These are phyloP conservation scores for Aureobasidium zeae DNA, from an alignment of 2,329 filamentous ascomycete species.

Conservation along the genomic window DNA sequence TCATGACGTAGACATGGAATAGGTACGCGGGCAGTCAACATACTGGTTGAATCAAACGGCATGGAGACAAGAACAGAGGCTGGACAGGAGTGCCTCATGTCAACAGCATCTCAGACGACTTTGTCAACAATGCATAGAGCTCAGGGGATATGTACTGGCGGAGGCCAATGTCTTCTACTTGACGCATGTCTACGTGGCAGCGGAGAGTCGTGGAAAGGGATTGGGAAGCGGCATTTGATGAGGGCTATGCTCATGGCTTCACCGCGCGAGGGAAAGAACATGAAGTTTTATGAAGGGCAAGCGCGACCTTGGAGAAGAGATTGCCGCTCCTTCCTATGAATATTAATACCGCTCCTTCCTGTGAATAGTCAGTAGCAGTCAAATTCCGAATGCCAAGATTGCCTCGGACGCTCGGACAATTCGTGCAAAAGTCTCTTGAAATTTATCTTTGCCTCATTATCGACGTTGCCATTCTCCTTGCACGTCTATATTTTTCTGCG, in stretches of 20 bases:
- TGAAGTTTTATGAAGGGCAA: constrained; percentile 22
- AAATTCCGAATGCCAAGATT: no score
- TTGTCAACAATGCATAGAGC: constrained; percentile 24
- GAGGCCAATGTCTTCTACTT: constrained; percentile 22
- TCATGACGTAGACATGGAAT: constrained; percentile 13
- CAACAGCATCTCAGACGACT: constrained; percentile 20
- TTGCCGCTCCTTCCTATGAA: constrained; percentile 5
- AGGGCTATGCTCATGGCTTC: constrained; percentile 21
- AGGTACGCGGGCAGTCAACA: no score
- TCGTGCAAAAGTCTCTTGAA: constrained; percentile 9
- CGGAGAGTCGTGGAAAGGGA: constrained; percentile 19
- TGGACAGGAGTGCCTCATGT: constrained; percentile 17
- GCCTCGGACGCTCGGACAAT: not conserved
- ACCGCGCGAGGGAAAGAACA: constrained; percentile 16
- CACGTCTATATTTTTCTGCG: no score
- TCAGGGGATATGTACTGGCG: constrained; percentile 27
- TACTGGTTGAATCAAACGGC: no score
- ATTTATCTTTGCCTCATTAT: constrained; percentile 11
- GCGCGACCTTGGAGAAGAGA: constrained; percentile 18
- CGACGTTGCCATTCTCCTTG: not conserved
- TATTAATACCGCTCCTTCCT: no score
- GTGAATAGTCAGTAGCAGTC: no score
- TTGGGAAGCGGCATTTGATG: constrained; percentile 21
- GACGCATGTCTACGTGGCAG: constrained; percentile 23
- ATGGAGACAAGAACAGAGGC: no score